A percentile compares a stretch with the other conserved stretches of the same genome.
Evolutionary conservation across 75 land plant species (phyloP).

Genomic region (Ceratopteris richardii): DNA sequence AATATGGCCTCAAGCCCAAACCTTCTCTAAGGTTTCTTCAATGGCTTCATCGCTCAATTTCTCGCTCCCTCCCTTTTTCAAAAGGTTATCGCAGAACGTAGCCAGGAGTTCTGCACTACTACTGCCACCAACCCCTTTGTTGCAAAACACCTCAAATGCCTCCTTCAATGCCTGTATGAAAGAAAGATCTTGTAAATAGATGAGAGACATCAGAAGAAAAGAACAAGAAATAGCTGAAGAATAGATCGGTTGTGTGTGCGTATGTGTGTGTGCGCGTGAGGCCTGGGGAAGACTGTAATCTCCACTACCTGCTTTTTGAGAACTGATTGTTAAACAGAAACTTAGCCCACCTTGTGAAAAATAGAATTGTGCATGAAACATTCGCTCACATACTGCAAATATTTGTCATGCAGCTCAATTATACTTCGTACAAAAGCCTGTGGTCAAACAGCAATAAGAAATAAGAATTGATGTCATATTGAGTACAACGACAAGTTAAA

Average conservation of each 20-base stretch:
- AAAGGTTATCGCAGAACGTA: constrained; percentile 78
- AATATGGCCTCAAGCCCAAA: constrained; percentile 7
- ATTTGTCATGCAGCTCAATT: constrained; percentile 89
- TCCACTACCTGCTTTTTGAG: too few species aligned
- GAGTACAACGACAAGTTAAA: too few species aligned
- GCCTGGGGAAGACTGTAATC: too few species aligned
- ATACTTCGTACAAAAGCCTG: constrained; percentile 80
- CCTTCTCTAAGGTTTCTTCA: constrained; percentile 93
- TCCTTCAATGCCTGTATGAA: constrained; percentile 69
- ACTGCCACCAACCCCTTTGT: constrained; percentile 78
- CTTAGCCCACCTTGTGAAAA: constrained; percentile 89
- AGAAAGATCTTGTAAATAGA: too few species aligned
- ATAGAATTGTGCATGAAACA: constrained; percentile 74
- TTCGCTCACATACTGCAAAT: constrained; percentile 61
- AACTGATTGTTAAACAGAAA: too few species aligned
- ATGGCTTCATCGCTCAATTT: constrained; percentile 84
- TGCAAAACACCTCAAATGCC: constrained; percentile 90
- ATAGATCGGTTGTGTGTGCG: too few species aligned
- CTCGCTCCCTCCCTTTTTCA: constrained; percentile 90
- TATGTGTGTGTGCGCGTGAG: too few species aligned
- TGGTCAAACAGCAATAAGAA: too few species aligned
- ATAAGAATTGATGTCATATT: too few species aligned
- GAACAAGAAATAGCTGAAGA: too few species aligned
- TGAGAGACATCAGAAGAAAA: too few species aligned
- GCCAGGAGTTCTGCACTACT: constrained; percentile 88